Evolutionary conservation across 148 eudicot species (phyloP).

Genomic region (Vaccinium corymbosum): DNA sequence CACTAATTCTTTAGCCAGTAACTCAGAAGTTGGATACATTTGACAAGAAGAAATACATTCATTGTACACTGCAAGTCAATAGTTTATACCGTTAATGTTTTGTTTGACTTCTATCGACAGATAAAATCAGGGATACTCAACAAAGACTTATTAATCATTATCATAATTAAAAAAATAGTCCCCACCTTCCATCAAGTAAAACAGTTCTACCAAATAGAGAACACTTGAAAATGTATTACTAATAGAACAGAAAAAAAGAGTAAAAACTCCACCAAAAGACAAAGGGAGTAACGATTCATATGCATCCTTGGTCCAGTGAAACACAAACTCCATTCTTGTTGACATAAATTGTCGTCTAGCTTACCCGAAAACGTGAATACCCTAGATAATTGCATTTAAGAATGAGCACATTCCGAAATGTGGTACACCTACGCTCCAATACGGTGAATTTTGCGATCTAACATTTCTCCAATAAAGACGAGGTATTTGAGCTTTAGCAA

Average conservation of each 20-base stretch:
- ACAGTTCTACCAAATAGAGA: not conserved
- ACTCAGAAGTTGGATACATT: not conserved
- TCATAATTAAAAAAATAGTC: not conserved
- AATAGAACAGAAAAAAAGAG: not conserved
- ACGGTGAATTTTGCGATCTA: not conserved
- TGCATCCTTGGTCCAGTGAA: not conserved
- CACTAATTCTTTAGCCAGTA: conserved; percentile 6
- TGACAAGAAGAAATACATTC: conserved; percentile 6
- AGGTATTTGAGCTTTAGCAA: not conserved
- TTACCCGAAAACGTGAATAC: not conserved
- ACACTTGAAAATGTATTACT: not conserved
- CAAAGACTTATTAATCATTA: not conserved
- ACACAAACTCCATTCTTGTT: not conserved
- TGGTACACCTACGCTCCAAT: not conserved
- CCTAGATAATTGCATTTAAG: not conserved
- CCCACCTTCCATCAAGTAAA: not conserved
- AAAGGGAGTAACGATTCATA: not conserved
- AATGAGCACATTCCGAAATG: not conserved
- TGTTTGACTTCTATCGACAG: not conserved
- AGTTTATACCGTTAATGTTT: not conserved
- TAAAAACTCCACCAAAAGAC: not conserved
- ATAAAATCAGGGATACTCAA: not conserved
- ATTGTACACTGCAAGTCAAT: not conserved
- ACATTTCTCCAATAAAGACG: not conserved
- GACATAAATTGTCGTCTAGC: not conserved